phyloP scores from a whole-genome alignment of 208 protist species.

The Tetramitus jugosus region DNA sequence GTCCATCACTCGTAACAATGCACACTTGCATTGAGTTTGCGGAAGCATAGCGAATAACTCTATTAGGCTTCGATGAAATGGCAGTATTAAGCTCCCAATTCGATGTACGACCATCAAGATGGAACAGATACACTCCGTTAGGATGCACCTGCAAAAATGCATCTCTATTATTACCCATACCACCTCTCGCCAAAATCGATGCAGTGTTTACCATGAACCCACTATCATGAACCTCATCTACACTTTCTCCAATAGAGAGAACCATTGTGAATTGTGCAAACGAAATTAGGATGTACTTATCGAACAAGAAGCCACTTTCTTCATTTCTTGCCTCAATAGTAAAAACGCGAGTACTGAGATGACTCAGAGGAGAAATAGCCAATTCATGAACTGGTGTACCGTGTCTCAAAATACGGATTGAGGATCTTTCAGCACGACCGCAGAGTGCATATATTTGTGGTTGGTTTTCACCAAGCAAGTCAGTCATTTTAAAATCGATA shows the following conservation, averaged over 20 bases:
- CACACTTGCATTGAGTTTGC: conserved; percentile 59
- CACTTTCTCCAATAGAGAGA: conserved; percentile 66
- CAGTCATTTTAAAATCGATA: conserved; percentile 50
- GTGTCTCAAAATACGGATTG: conserved; percentile 64
- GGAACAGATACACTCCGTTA: conserved; percentile 58
- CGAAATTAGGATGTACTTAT: conserved; percentile 78
- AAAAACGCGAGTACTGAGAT: conserved; percentile 48
- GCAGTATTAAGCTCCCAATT: conserved; percentile 50
- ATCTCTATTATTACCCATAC: neutral
- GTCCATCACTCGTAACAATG: conserved; percentile 55
- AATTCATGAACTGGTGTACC: conserved; percentile 60
- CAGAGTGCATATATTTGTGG: conserved; percentile 62
- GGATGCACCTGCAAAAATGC: conserved; percentile 62
- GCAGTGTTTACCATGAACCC: conserved; percentile 47
- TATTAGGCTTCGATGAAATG: conserved; percentile 39
- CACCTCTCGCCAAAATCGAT: neutral
- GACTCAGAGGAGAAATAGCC: conserved; percentile 36
- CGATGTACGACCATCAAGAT: conserved; percentile 47
- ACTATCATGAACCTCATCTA: conserved; percentile 61
- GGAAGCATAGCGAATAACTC: conserved; percentile 41
- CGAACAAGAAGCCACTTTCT: neutral
- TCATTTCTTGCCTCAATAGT: conserved; percentile 32
- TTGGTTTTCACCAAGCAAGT: conserved; percentile 50
- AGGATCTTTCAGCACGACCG: conserved; percentile 51
- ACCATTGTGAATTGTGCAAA: conserved; percentile 73